Evolutionary conservation across 2,329 filamentous ascomycete genomes (phyloP).

Genomic region (Geoglossum cookeanum): DNA sequence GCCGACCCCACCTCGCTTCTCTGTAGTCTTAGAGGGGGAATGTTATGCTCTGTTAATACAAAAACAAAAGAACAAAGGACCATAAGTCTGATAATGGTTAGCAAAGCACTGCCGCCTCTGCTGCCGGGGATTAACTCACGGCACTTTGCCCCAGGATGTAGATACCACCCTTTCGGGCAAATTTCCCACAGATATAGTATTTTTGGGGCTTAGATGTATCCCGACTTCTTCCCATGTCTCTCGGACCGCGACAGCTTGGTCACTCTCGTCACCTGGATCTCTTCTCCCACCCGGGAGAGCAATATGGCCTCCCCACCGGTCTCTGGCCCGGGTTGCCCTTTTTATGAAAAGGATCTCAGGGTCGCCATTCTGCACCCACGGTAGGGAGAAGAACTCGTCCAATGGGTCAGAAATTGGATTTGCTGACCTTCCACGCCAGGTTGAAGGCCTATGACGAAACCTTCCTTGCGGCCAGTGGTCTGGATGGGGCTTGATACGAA

Average conservation of each 20-base stretch:
- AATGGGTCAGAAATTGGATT: conserved; percentile 24
- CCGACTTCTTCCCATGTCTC: conserved; percentile 51
- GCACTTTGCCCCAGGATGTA: conserved; percentile 44
- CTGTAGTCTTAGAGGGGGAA: conserved; percentile 41
- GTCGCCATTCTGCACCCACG: conserved; percentile 46
- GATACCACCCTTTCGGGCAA: conserved; percentile 46
- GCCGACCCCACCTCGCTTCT: conserved; percentile 48
- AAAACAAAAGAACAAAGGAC: conserved; percentile 52
- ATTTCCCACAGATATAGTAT: conserved; percentile 35
- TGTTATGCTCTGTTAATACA: conserved; percentile 35
- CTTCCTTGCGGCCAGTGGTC: conserved; percentile 10
- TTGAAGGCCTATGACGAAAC: not conserved
- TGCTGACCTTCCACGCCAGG: not conserved
- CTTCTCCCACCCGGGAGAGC: conserved; percentile 48
- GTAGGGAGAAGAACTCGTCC: conserved; percentile 39
- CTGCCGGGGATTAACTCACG: conserved; percentile 24
- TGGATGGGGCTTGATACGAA: conserved; percentile 36
- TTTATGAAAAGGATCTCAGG: conserved; percentile 57
- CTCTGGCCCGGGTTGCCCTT: conserved; percentile 41
- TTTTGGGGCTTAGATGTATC: conserved; percentile 32
- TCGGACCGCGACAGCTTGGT: conserved; percentile 40
- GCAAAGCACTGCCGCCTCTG: not conserved
- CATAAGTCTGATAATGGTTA: conserved; percentile 32
- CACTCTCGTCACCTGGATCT: conserved; percentile 43
- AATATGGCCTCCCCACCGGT: conserved; percentile 51